These are phyloP conservation scores for Malassezia dermatis DNA, from an alignment of 1,284 basidiomycete species.

Conservation along the genomic window DNA sequence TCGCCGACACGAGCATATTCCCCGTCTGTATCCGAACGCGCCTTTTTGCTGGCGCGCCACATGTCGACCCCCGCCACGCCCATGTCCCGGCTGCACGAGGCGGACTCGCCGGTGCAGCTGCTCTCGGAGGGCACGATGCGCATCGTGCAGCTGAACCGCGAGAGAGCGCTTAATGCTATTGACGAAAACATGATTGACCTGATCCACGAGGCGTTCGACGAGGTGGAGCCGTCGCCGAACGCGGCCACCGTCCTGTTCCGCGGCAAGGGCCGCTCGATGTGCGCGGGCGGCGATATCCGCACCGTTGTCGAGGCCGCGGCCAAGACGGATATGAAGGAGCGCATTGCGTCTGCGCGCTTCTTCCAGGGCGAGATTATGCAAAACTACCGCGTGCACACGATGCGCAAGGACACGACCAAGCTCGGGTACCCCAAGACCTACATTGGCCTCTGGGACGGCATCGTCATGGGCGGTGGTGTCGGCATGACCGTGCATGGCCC, in stretches of 20 bases:
- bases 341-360: slow-evolving; percentile 63
- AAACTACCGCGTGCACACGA: slow-evolving; percentile 68
- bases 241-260: slow-evolving; percentile 36
- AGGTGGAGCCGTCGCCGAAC: slow-evolving; percentile 17
- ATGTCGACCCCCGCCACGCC: not conserved
- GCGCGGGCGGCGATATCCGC: slow-evolving; percentile 86
- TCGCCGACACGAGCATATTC: not conserved
- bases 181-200: slow-evolving; percentile 69
- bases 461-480: slow-evolving; percentile 84
- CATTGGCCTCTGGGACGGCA: slow-evolving; percentile 60
- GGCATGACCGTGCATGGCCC: slow-evolving; percentile 78
- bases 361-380: slow-evolving; percentile 90
- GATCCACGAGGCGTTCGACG: slow-evolving; percentile 61
- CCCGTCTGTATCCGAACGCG: not conserved
- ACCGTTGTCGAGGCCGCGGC: slow-evolving; percentile 48
- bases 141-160: slow-evolving; percentile 69
- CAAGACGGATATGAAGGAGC: slow-evolving; percentile 21
- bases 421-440: slow-evolving; percentile 58
- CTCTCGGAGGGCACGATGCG: slow-evolving; percentile 48
- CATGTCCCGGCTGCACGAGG: not conserved
- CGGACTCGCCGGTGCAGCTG: slow-evolving; percentile 24
- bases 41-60: not conserved
- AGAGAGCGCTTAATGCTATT: slow-evolving; percentile 74
- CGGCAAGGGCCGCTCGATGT: slow-evolving; percentile 70
- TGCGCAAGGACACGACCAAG: slow-evolving; percentile 4